phyloP scores from a whole-genome alignment of 768 basidiomycete species.

The Tulasnella sp. region DNA sequence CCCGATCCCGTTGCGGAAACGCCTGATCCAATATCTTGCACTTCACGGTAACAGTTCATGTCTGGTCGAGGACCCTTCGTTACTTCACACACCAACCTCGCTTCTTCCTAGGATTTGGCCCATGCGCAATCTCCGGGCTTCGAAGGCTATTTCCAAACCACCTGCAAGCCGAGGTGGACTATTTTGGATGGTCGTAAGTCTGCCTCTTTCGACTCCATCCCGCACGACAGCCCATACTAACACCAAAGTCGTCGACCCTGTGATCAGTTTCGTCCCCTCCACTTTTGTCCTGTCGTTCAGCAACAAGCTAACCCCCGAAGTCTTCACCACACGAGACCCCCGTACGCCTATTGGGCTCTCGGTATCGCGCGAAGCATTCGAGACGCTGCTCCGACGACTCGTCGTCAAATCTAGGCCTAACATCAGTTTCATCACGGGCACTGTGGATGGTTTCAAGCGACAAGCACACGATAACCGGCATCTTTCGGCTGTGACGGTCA shows the following conservation, averaged over 20 bases:
- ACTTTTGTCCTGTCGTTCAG: too few species aligned
- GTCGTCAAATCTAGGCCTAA: constrained; percentile 21
- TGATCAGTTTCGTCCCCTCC: too few species aligned
- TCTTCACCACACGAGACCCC: neutral
- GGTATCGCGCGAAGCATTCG: constrained; percentile 22
- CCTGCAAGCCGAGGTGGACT: neutral
- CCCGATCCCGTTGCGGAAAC: too few species aligned
- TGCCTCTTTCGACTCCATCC: neutral
- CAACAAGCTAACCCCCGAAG: neutral
- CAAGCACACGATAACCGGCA: constrained; percentile 16
- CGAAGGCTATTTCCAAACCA: constrained; percentile 4
- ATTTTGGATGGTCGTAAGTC: neutral
- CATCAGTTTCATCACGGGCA: constrained; percentile 23
- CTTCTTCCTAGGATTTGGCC: neutral
- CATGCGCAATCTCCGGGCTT: neutral
- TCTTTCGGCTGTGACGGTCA: constrained; percentile 13
- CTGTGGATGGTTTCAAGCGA: constrained; percentile 23
- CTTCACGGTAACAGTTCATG: constrained; percentile 14
- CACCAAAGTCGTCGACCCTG: neutral
- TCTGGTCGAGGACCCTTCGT: neutral
- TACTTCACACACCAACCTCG: too few species aligned
- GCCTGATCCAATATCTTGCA: constrained; percentile 24
- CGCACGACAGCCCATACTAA: neutral
- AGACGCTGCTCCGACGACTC: constrained; percentile 27
- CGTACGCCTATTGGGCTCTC: constrained; percentile 19